Conservation (phyloP, 371 early-diverging fungal species). For the Neoconidiobolus thromboides region DNA sequence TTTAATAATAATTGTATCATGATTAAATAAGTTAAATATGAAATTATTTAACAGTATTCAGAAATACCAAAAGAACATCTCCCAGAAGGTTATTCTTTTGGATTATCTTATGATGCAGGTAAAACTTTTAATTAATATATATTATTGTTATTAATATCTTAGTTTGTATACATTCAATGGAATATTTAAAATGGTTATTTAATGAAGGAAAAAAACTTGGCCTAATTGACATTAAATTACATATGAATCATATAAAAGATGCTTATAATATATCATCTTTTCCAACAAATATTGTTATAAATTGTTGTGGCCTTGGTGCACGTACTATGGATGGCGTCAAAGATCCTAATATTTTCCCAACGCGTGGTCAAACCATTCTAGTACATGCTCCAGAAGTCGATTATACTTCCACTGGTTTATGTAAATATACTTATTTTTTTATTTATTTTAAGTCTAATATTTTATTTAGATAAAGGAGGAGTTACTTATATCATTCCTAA, state of each 20-base stretch:
- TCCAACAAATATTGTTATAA: constrained; percentile 33
- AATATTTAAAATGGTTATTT: constrained; percentile 41
- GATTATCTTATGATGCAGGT: constrained; percentile 28
- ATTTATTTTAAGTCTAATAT: not conserved
- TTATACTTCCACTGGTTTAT: not conserved
- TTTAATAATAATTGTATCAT: not conserved
- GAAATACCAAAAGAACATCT: constrained; percentile 17
- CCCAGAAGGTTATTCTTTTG: constrained; percentile 23
- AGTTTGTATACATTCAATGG: constrained; percentile 11
- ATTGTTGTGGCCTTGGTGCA: constrained; percentile 55
- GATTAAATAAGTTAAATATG: no score
- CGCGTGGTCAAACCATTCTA: constrained; percentile 52
- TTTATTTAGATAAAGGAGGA: constrained; percentile 12
- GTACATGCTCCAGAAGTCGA: constrained; percentile 35
- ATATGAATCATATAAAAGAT: no score
- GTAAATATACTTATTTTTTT: not conserved
- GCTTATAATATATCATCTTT: not conserved
- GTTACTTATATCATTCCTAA: constrained; percentile 62
- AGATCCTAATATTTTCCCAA: constrained; percentile 39
- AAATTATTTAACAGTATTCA: constrained; percentile 15
- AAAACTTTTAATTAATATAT: constrained; percentile 1
- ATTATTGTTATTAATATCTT: not conserved
- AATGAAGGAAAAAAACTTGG: constrained; percentile 11
- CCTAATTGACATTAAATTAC: no score
- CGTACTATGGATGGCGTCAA: constrained; percentile 39